phyloP scores from a whole-genome alignment of 192 early-diverging fungal genomes.

The Phlyctochytrium arcticum region DNA sequence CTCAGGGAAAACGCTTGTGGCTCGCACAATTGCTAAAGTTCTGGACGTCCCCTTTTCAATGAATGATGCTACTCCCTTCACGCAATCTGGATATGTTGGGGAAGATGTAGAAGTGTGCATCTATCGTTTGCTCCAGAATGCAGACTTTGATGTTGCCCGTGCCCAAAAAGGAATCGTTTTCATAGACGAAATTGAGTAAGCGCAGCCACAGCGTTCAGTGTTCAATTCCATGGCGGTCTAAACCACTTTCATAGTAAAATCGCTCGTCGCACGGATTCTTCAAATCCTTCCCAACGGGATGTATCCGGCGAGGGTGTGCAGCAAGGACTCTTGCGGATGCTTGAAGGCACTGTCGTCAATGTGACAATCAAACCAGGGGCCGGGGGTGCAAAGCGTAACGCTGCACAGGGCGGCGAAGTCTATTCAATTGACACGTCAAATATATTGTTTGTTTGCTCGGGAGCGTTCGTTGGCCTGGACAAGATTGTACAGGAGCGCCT shows the following conservation, averaged over 20 bases:
- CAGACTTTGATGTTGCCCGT: constrained; percentile 80
- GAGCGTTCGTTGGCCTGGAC: constrained; percentile 85
- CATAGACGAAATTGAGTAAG: constrained; percentile 83
- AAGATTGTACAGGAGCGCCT: constrained; percentile 73
- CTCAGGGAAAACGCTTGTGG: constrained; percentile 72
- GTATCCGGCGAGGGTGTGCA: constrained; percentile 94
- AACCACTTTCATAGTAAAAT: constrained; percentile 67
- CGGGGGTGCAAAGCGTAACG: constrained; percentile 24
- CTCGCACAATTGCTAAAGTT: constrained; percentile 75
- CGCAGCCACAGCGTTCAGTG: not conserved
- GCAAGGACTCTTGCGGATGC: constrained; percentile 74
- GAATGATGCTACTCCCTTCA: constrained; percentile 88
- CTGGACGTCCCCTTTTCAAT: constrained; percentile 85
- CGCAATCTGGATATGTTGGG: constrained; percentile 87
- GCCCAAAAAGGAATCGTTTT: constrained; percentile 86
- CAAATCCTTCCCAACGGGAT: constrained; percentile 53
- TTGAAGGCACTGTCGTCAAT: constrained; percentile 86
- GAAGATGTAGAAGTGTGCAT: constrained; percentile 89
- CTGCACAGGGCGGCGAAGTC: constrained; percentile 57
- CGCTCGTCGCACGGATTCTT: constrained; percentile 68
- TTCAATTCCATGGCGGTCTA: no score
- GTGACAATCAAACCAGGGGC: constrained; percentile 74
- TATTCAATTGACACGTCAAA: constrained; percentile 86
- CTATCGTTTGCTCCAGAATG: constrained; percentile 77
- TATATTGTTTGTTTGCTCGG: constrained; percentile 85